A percentile compares a stretch with the other conserved stretches of the same genome.
Evolutionary conservation across 306 rosid genomes (phyloP).

Genomic region (Macrotyloma uniflorum): DNA sequence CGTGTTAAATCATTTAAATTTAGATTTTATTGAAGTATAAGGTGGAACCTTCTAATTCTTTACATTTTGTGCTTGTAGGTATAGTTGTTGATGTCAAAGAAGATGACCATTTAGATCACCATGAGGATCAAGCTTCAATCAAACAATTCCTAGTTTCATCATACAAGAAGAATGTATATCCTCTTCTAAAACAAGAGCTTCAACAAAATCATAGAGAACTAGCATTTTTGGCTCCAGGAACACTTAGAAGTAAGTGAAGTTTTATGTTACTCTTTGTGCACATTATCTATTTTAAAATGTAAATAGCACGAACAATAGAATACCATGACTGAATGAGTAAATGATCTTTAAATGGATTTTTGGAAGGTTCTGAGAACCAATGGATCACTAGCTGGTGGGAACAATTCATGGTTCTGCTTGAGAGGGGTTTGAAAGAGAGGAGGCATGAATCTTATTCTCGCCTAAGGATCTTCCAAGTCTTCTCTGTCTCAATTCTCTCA

Average conservation of each 20-base stretch:
- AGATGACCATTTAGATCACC: constrained; percentile 57
- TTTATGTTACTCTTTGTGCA: neutral
- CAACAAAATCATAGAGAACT: constrained; percentile 38
- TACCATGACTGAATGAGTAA: neutral
- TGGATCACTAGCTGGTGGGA: constrained; percentile 83
- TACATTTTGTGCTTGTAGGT: constrained; percentile 48
- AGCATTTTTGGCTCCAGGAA: constrained; percentile 30
- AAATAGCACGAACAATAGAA: neutral
- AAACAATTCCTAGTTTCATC: constrained; percentile 67
- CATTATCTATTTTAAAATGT: neutral
- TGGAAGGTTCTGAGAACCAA: constrained; percentile 51
- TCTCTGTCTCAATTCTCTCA: constrained; percentile 75
- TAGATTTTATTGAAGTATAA: neutral
- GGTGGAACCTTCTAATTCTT: constrained; percentile 20
- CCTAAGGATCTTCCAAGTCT: constrained; percentile 74
- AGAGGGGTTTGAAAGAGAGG: constrained; percentile 73
- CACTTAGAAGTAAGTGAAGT: constrained; percentile 45
- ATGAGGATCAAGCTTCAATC: constrained; percentile 58
- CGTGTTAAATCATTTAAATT: neutral
- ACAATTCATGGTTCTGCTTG: constrained; percentile 66
- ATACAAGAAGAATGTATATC: constrained; percentile 60
- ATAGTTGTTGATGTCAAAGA: constrained; percentile 60
- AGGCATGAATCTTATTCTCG: constrained; percentile 81
- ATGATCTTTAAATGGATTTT: neutral
- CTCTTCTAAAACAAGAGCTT: constrained; percentile 67